Conservation (phyloP, 768 basidiomycete species). For the Agrocybe chaxingu region DNA sequence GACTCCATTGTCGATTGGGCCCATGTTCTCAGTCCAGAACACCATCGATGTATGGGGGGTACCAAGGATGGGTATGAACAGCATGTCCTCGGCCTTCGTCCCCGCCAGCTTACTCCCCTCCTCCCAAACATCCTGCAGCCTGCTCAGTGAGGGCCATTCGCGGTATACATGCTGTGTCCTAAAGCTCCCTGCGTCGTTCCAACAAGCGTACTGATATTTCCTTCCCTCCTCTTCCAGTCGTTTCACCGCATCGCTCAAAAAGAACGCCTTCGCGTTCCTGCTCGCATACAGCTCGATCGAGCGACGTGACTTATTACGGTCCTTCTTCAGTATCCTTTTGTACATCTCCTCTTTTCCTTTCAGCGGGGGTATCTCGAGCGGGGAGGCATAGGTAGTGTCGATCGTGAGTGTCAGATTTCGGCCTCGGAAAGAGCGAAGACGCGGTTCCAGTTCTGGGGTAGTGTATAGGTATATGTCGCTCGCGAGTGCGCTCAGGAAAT, state of each 20-base stretch:
- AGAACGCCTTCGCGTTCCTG: slow-evolving; percentile 52
- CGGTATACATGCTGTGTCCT: slow-evolving; percentile 37
- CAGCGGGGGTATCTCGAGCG: slow-evolving; percentile 49
- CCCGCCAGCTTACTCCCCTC: slow-evolving; percentile 28
- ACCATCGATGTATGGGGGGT: slow-evolving; percentile 29
- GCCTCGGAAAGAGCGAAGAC: slow-evolving; percentile 29
- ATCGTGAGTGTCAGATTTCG: slow-evolving; percentile 31
- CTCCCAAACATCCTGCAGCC: slow-evolving; percentile 40
- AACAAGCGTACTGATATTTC: slow-evolving; percentile 52
- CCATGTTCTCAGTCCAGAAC: slow-evolving; percentile 39
- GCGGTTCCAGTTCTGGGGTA: slow-evolving; percentile 32
- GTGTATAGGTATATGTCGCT: slow-evolving; percentile 56
- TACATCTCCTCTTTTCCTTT: slow-evolving; percentile 31
- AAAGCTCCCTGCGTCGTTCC: slow-evolving; percentile 55
- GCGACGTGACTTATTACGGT: slow-evolving; percentile 39
- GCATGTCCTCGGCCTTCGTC: slow-evolving; percentile 34
- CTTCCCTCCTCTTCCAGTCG: slow-evolving; percentile 20
- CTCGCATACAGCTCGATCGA: slow-evolving; percentile 49
- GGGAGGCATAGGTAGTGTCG: slow-evolving; percentile 43
- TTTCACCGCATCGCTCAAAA: slow-evolving; percentile 40
- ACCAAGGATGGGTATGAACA: slow-evolving; percentile 46
- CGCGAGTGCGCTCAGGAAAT: slow-evolving; percentile 40
- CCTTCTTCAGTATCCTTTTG: slow-evolving; percentile 37
- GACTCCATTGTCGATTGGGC: slow-evolving; percentile 47
- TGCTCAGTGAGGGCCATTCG: slow-evolving; percentile 41